Conservation (phyloP, 805 yeast genomes). For the Maudiozyma barnettii region DNA sequence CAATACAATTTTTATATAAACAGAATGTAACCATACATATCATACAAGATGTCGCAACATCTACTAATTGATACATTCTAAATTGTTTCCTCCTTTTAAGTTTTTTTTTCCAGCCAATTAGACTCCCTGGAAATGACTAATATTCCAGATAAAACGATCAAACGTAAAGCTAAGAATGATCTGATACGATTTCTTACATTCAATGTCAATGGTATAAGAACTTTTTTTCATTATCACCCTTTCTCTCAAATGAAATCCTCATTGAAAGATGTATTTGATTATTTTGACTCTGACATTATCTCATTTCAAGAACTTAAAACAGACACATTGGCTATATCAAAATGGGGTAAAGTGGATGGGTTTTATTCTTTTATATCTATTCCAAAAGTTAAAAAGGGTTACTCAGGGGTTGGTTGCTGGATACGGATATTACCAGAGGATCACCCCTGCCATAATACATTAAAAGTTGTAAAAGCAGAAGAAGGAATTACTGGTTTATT, state of each 20-base stretch:
- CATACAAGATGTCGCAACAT: too few species aligned
- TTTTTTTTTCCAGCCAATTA: too few species aligned
- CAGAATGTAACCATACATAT: too few species aligned
- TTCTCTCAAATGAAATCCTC: slow-evolving; percentile 48
- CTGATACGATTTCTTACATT: slow-evolving; percentile 41
- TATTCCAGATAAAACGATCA: not conserved
- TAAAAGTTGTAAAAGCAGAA: slow-evolving; percentile 65
- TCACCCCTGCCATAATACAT: slow-evolving; percentile 33
- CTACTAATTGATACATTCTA: too few species aligned
- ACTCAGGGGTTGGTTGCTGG: slow-evolving; percentile 86
- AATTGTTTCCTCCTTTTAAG: too few species aligned
- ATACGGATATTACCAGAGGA: slow-evolving; percentile 41
- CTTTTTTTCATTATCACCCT: slow-evolving; percentile 74
- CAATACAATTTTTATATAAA: not conserved
- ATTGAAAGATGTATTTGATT: slow-evolving; percentile 35
- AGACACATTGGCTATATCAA: slow-evolving; percentile 35
- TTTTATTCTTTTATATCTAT: slow-evolving; percentile 60
- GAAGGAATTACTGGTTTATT: slow-evolving; percentile 80
- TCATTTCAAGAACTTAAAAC: slow-evolving; percentile 81
- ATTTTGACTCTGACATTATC: slow-evolving; percentile 63
- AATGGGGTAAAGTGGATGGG: slow-evolving; percentile 43
- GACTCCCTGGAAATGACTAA: not conserved
- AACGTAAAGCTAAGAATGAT: not conserved
- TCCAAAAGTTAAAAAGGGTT: slow-evolving; percentile 66
- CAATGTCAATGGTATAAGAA: slow-evolving; percentile 78